phyloP scores from a whole-genome alignment of 352 stramenopile genomes.

The Globisporangium recalcitrans region DNA sequence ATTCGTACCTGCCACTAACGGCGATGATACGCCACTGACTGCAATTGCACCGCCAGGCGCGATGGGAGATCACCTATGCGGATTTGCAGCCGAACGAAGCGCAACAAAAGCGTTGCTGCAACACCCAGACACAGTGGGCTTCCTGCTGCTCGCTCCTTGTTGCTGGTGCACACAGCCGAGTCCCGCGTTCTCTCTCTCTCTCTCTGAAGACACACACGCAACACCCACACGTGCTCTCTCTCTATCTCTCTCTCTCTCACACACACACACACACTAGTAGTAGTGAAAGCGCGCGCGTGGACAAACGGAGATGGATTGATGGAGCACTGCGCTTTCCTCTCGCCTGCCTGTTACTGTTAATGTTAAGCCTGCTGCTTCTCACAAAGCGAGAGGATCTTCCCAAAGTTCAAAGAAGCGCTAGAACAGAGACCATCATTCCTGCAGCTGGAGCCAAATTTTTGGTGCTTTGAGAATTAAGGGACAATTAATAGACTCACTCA shows the following conservation, averaged over 20 bases:
- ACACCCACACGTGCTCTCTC: background rate
- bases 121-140: background rate
- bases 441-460: background rate
- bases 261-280: background rate
- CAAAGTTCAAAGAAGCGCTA: constrained; percentile 1
- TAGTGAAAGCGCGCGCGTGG: background rate
- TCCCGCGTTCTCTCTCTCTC: background rate
- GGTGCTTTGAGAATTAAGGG: too few relatives aligned
- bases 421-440: background rate
- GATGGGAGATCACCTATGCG: background rate
- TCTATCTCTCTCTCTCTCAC: background rate
- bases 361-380: background rate
- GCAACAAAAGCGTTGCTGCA: background rate
- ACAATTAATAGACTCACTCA: too few relatives aligned
- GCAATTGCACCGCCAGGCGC: too few relatives aligned
- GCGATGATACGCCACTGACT: too few relatives aligned
- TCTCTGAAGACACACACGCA: background rate
- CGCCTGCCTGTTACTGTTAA: background rate
- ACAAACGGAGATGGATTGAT: background rate
- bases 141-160: background rate
- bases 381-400: background rate
- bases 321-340: background rate
- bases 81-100: background rate
- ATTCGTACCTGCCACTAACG: background rate
- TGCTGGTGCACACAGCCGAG: background rate